These are phyloP conservation scores for Capsella bursapastoris DNA, from an alignment of 345 rosid genomes.

Conservation along the genomic window DNA sequence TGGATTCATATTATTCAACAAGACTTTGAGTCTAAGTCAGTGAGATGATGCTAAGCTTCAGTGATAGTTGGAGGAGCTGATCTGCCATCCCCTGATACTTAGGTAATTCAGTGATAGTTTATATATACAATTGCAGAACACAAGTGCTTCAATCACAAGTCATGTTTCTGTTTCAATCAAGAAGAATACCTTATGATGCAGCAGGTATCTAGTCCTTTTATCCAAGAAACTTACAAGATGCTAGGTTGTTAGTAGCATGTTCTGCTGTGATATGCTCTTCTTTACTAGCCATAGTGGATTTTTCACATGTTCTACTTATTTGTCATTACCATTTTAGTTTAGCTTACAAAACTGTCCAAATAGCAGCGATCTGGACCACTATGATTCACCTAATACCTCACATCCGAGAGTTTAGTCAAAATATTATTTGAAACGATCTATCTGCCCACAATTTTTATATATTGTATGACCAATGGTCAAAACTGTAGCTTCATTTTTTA, in stretches of 20 bases:
- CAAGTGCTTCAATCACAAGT: no score
- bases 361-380: constrained; percentile 3
- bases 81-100: no score
- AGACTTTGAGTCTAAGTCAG: no score
- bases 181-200: no score
- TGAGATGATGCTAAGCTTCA: no score
- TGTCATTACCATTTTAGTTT: not conserved
- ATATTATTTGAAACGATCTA: constrained; percentile 28
- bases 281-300: constrained; percentile 4
- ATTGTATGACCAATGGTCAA: constrained; percentile 21
- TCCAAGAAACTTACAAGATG: not conserved
- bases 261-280: constrained; percentile 5
- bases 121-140: no score
- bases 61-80: no score
- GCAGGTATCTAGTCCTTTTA: no score
- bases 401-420: constrained; percentile 37
- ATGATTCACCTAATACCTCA: constrained; percentile 34
- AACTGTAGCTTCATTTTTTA: not conserved
- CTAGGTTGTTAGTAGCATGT: constrained; percentile 15
- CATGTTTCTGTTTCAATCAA: no score
- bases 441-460: constrained; percentile 26
- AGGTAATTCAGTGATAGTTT: no score
- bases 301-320: constrained; percentile 20
- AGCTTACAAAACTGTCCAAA: constrained; percentile 3
- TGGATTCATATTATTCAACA: no score